Evolutionary conservation across 2,329 filamentous ascomycete species (phyloP).

Genomic region (Arthrinium puccinioides): DNA sequence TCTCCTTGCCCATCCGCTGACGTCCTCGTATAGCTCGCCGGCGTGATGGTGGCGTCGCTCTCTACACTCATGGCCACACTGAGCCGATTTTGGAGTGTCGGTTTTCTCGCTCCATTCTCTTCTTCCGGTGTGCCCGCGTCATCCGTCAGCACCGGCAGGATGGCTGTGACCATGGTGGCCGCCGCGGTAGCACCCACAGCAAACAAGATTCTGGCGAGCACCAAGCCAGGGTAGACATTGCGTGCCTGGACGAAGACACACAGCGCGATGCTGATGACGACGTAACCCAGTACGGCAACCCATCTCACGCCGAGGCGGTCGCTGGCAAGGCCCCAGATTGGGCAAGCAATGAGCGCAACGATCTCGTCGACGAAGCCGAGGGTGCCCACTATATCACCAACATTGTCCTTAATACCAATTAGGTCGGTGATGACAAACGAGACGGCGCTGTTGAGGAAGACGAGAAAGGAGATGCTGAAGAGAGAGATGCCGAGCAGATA

Average conservation of each 20-base stretch:
- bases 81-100: slow-evolving; percentile 35
- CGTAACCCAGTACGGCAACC: slow-evolving; percentile 71
- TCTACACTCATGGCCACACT: slow-evolving; percentile 61
- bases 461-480: slow-evolving; percentile 83
- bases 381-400: slow-evolving; percentile 77
- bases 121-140: slow-evolving; percentile 27
- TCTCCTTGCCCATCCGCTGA: slow-evolving; percentile 12
- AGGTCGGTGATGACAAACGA: slow-evolving; percentile 82
- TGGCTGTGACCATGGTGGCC: slow-evolving; percentile 94
- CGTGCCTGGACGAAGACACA: slow-evolving; percentile 76
- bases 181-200: slow-evolving; percentile 87
- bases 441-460: slow-evolving; percentile 79
- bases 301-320: slow-evolving; percentile 70
- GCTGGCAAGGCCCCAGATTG: slow-evolving; percentile 70
- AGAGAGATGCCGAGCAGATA: slow-evolving; percentile 78
- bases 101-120: slow-evolving; percentile 9
- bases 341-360: slow-evolving; percentile 73
- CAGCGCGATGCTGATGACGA: slow-evolving; percentile 70
- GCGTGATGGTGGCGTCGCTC: slow-evolving; percentile 70
- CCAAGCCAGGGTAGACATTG: slow-evolving; percentile 82
- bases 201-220: slow-evolving; percentile 80
- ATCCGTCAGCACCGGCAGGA: slow-evolving; percentile 66
- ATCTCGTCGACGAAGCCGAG: slow-evolving; percentile 80
- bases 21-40: slow-evolving; percentile 44
- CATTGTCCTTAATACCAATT: slow-evolving; percentile 63